Evolutionary conservation across 164 flowering plant genomes (phyloP), one percentile per base, ranked within the genome.

Genomic region (Malania oleifera): DNA sequence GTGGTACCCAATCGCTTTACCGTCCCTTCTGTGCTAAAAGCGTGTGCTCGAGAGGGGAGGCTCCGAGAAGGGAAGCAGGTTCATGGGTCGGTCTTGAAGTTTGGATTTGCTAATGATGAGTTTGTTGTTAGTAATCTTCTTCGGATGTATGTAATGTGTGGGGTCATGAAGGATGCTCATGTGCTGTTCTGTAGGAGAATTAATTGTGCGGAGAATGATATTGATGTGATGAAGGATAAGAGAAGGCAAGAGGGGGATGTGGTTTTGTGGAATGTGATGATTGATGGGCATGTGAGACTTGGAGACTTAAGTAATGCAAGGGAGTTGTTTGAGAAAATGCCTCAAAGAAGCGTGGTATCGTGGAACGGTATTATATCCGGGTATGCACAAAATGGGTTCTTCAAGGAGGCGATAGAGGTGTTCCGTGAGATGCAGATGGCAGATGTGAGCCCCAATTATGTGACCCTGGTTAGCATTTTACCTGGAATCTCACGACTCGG

Each of bases 281-380:
- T 85, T 29, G 84, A 79, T 77, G 91, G 87, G 65, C 77, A 74
- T 56, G 66, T 80, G 5, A 61, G 75, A 63, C 10, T 61, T 38
- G 79, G 83, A n/a, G 73, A 76, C n/a, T 25, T 74, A 24, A 35
- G 19, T 1, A 53, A 60, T 57, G 82, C 85, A 2, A 59, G 72
- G 67, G 15, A 60, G 17, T n/a, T 80, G 75, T 84, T 84, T 52
- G 78, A 79, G 49, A 23, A 53, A 60, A 85, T 85, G 84, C 80
- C 81, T 20, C 59, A 63, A 22, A 74, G 75, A 73, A 82, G 80
- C 65, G 77, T 83, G 39, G 85, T 83, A 28, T 83, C 91, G 3
- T 88, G 91, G 89, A 83, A 82, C 67, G 77, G 69, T 54, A 75
- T 88, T 72, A 80, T 87, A 41, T 68, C 79, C 12, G 86, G 89